A percentile compares a stretch with the other conserved stretches of the same genome.
phyloP scores from a whole-genome alignment of 305 asterid genomes.

The Fraxinus angustifolia region DNA sequence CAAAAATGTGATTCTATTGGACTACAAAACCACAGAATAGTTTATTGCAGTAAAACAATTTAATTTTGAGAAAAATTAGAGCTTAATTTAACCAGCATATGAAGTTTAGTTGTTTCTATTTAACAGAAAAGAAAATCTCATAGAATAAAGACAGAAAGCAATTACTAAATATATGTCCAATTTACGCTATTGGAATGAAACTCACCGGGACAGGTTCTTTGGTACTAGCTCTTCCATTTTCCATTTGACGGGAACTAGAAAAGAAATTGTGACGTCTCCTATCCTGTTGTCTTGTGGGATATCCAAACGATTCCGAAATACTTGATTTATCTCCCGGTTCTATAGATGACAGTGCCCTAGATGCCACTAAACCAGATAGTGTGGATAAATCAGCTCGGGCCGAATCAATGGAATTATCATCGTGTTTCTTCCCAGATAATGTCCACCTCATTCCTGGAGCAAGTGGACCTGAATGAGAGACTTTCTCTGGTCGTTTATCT shows the following conservation, averaged over 20 bases:
- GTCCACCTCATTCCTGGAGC: conserved; percentile 52
- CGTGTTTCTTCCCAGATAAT: conserved; percentile 36
- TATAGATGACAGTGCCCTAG: conserved; percentile 45
- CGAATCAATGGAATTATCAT: conserved; percentile 32
- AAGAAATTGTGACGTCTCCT: conserved; percentile 28
- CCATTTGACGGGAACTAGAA: conserved; percentile 38
- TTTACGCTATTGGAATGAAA: conserved; percentile 17
- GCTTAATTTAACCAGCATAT: background rate
- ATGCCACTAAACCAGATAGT: conserved; percentile 44
- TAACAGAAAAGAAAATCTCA: background rate
- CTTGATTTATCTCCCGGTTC: conserved; percentile 32
- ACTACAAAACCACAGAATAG: background rate
- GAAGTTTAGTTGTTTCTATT: background rate
- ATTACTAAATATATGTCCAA: background rate
- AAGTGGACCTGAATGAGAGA: conserved; percentile 69
- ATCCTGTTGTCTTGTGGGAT: conserved; percentile 43
- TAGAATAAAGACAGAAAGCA: background rate
- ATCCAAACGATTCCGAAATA: conserved; percentile 36
- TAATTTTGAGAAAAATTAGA: background rate
- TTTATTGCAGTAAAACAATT: background rate
- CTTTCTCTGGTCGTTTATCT: conserved; percentile 35
- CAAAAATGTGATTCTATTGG: background rate
- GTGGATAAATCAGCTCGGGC: conserved; percentile 34
- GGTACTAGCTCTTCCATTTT: conserved; percentile 35
- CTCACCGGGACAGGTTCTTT: conserved; percentile 49